Evolutionary conservation across 2,329 filamentous ascomycete species (phyloP).

Genomic region (Beauveria brongniartii): DNA sequence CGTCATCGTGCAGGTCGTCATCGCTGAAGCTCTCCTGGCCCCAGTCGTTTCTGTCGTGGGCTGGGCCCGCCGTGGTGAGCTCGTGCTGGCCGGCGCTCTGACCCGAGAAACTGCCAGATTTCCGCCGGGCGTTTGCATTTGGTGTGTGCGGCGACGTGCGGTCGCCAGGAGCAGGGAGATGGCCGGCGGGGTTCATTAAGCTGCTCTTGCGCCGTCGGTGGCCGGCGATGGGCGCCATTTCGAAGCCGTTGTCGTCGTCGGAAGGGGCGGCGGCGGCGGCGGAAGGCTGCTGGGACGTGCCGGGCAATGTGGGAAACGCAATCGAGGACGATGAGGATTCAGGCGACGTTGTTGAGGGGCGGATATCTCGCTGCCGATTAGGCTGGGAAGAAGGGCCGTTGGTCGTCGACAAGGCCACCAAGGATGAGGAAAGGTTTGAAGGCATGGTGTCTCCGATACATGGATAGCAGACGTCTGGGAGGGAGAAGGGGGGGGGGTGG

Average conservation of each 20-base stretch:
- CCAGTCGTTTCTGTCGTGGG: conserved; percentile 20
- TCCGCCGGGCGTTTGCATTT: conserved; percentile 3
- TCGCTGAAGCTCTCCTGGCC: conserved; percentile 55
- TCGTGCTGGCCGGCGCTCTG: conserved; percentile 27
- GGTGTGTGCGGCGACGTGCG: conserved; percentile 18
- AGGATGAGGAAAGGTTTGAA: neutral
- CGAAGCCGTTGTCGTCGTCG: conserved; percentile 30
- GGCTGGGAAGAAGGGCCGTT: neutral
- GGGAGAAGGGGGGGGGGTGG: neutral
- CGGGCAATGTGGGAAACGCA: conserved; percentile 2
- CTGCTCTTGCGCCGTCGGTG: conserved; percentile 50
- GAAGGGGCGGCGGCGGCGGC: neutral
- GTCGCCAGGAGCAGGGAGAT: conserved; percentile 19
- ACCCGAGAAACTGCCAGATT: conserved; percentile 16
- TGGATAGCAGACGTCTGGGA: neutral
- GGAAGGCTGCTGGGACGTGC: neutral
- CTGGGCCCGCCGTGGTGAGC: conserved; percentile 20
- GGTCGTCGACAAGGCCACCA: neutral
- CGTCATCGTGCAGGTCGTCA: conserved; percentile 72
- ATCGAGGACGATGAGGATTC: conserved; percentile 1
- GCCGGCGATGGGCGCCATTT: conserved; percentile 48
- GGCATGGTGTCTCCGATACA: neutral
- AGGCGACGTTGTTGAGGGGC: neutral
- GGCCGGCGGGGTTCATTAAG: conserved; percentile 34
- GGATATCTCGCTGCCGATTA: neutral